A percentile compares a stretch with the other conserved stretches of the same genome.
phyloP scores from a whole-genome alignment of 2,329 filamentous ascomycete genomes.

The Colletotrichum ledebouriae region DNA sequence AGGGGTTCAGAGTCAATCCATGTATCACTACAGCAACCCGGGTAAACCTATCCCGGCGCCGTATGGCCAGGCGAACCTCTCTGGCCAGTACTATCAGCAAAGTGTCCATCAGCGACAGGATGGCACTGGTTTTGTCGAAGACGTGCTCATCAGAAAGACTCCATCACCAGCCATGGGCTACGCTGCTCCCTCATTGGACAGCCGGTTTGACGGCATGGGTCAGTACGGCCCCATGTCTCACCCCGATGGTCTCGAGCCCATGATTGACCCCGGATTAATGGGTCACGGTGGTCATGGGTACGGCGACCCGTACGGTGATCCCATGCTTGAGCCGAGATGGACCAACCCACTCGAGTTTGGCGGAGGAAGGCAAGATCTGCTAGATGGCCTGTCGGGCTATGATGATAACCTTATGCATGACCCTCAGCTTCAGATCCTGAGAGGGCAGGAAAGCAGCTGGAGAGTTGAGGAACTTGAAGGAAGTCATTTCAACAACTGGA shows the following conservation, averaged over 20 bases:
- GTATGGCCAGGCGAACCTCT: constrained; percentile 52
- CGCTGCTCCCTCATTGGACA: constrained; percentile 31
- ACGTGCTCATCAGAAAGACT: constrained; percentile 52
- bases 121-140: constrained; percentile 46
- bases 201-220: constrained; percentile 41
- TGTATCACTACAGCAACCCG: constrained; percentile 42
- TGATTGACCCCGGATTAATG: constrained; percentile 42
- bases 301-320: constrained; percentile 35
- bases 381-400: constrained; percentile 42
- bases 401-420: constrained; percentile 44
- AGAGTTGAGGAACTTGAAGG: constrained; percentile 51
- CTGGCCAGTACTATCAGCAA: constrained; percentile 56
- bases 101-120: constrained; percentile 47
- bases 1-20: constrained; percentile 39
- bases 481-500: constrained; percentile 51
- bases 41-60: constrained; percentile 53
- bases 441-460: constrained; percentile 53
- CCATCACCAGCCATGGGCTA: constrained; percentile 49
- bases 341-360: constrained; percentile 34
- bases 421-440: constrained; percentile 47
- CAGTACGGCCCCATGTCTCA: constrained; percentile 40
- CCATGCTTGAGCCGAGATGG: constrained; percentile 40
- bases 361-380: constrained; percentile 36
- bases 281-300: constrained; percentile 39
- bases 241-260: constrained; percentile 43